These are phyloP conservation scores for Fraxinus greggii DNA, from an alignment of 305 asterid species.

Conservation along the genomic window DNA sequence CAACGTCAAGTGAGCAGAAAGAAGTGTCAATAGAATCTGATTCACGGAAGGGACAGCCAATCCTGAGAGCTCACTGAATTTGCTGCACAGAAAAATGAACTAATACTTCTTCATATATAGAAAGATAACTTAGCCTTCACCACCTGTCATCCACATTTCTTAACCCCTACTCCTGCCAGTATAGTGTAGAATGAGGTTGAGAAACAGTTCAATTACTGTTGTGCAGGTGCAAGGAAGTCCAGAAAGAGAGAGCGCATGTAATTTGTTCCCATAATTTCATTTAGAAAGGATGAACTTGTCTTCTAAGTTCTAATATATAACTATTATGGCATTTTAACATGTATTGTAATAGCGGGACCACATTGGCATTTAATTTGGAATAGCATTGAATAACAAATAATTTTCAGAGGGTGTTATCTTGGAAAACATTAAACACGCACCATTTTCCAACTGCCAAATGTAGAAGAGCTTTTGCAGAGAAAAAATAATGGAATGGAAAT, in stretches of 20 bases:
- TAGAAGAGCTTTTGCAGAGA: conserved; percentile 6
- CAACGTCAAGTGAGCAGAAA: not conserved
- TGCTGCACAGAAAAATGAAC: not conserved
- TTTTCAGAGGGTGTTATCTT: not conserved
- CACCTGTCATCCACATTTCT: not conserved
- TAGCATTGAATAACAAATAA: not conserved
- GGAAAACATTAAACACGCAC: not conserved
- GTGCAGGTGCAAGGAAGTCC: not conserved
- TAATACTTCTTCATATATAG: not conserved
- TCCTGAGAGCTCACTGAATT: not conserved
- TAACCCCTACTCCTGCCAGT: not conserved
- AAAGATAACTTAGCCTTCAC: not conserved
- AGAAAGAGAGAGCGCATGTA: not conserved
- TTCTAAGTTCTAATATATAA: not conserved
- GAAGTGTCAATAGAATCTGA: not conserved
- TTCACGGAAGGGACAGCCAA: not conserved
- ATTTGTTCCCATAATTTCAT: not conserved
- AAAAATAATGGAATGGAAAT: not conserved
- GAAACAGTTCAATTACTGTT: not conserved
- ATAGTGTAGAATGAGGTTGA: not conserved
- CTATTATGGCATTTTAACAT: not conserved
- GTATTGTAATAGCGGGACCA: not conserved
- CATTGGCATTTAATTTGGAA: not conserved
- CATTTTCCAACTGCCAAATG: not conserved
- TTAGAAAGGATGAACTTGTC: not conserved